Conservation (phyloP, 805 yeast species). For the Ogataea saltuana region DNA sequence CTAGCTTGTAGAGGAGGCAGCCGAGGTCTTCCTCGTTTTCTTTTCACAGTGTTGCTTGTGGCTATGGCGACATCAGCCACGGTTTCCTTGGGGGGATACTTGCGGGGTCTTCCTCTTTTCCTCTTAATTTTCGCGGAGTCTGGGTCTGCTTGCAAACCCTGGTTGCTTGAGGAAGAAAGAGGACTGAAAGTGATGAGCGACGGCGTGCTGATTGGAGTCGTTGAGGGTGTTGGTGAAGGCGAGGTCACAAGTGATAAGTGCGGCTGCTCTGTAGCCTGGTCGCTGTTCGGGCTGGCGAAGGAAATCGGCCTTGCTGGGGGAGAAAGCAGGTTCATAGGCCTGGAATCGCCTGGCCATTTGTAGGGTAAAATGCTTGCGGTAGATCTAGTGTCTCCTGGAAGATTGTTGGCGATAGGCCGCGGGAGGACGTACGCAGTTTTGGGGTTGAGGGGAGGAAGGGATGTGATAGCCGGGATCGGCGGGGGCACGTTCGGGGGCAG, state of each 20-base stretch:
- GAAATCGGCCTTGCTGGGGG: background rate
- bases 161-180: background rate
- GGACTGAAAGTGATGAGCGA: constrained; percentile 3
- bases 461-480: constrained; percentile 4
- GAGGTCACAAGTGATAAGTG: constrained; percentile 1
- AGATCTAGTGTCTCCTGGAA: background rate
- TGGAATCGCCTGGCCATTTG: constrained; percentile 5
- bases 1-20: constrained; percentile 31
- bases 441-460: constrained; percentile 2
- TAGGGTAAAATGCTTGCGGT: constrained; percentile 4
- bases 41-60: constrained; percentile 15
- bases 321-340: constrained; percentile 4
- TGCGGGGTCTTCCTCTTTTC: constrained; percentile 31
- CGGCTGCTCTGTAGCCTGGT: background rate
- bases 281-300: background rate
- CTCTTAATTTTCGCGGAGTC: constrained; percentile 14
- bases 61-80: background rate
- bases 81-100: constrained; percentile 15
- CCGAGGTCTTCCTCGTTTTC: constrained; percentile 34
- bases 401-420: constrained; percentile 3
- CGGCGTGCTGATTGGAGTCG: background rate
- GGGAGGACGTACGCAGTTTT: constrained; percentile 5
- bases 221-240: background rate
- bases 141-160: constrained; percentile 1
- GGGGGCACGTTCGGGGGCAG: constrained; percentile 10